Evolutionary conservation across 345 rosid species (phyloP).

Genomic region (Moricandia moricandioides): DNA sequence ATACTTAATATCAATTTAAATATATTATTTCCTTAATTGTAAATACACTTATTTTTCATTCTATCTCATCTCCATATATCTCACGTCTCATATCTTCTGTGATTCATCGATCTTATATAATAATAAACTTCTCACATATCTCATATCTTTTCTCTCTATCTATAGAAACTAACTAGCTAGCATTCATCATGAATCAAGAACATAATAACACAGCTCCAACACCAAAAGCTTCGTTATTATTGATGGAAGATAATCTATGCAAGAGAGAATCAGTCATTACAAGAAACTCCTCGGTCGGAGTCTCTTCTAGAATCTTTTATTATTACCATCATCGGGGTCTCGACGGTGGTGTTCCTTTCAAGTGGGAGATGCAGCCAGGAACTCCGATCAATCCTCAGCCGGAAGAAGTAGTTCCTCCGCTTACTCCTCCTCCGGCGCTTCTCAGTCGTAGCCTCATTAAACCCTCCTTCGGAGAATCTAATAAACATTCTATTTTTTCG

Average conservation of each 20-base stretch:
- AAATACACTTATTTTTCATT: neutral
- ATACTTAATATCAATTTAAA: too few relatives aligned
- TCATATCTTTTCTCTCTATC: neutral
- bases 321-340: constrained; percentile 20
- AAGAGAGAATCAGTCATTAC: constrained; percentile 39
- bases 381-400: constrained; percentile 43
- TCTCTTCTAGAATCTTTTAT: constrained; percentile 40
- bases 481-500: constrained; percentile 29
- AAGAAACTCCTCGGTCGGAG: constrained; percentile 41
- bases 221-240: constrained; percentile 38
- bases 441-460: constrained; percentile 52
- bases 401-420: constrained; percentile 39
- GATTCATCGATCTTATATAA: neutral
- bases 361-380: constrained; percentile 72
- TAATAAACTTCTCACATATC: neutral
- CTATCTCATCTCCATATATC: constrained; percentile 12
- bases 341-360: constrained; percentile 52
- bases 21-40: neutral
- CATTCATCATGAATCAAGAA: constrained; percentile 33
- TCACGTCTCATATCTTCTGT: neutral
- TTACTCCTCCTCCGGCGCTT: constrained; percentile 71
- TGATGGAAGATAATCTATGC: constrained; percentile 40
- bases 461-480: constrained; percentile 43
- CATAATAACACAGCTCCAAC: constrained; percentile 1
- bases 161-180: neutral